Conservation (phyloP, 1,284 basidiomycete species). For the Athelia psychrophila region DNA sequence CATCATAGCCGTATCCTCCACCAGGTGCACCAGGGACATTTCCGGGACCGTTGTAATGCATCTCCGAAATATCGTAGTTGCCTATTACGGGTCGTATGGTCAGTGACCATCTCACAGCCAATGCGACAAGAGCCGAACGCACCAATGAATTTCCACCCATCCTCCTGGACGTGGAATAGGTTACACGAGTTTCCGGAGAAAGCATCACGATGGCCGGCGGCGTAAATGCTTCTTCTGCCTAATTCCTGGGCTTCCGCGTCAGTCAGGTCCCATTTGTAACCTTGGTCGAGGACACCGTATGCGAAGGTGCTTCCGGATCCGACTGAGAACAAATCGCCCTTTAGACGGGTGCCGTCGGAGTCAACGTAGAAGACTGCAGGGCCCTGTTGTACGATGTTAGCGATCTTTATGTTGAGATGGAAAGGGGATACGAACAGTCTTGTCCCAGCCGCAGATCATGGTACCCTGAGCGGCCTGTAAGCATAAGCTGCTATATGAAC, state of each 20-base stretch:
- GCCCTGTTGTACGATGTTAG: constrained; percentile 50
- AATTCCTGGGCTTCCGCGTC: constrained; percentile 96
- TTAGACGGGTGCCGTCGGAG: constrained; percentile 93
- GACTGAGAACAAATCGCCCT: constrained; percentile 97
- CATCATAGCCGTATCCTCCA: constrained; percentile 73
- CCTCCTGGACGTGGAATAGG: constrained; percentile 92
- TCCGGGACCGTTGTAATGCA: constrained; percentile 84
- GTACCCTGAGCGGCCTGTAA: constrained; percentile 68
- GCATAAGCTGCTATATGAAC: constrained; percentile 4
- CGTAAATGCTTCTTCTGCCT: constrained; percentile 92
- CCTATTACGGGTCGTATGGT: constrained; percentile 39
- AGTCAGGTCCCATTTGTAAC: constrained; percentile 91
- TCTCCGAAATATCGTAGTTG: constrained; percentile 76
- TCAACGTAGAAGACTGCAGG: constrained; percentile 99
- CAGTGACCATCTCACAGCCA: neutral
- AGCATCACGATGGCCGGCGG: constrained; percentile 96
- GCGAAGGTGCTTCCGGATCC: constrained; percentile 98
- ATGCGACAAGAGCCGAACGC: constrained; percentile 28
- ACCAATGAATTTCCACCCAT: constrained; percentile 95
- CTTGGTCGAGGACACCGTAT: constrained; percentile 98
- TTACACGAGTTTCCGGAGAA: constrained; percentile 98
- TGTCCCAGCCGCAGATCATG: constrained; percentile 99
- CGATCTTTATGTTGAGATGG: neutral
- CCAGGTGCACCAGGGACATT: constrained; percentile 55
- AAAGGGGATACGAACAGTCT: constrained; percentile 66